phyloP scores from a whole-genome alignment of 495 filamentous ascomycete species.

The Mycothermus thermophilus region DNA sequence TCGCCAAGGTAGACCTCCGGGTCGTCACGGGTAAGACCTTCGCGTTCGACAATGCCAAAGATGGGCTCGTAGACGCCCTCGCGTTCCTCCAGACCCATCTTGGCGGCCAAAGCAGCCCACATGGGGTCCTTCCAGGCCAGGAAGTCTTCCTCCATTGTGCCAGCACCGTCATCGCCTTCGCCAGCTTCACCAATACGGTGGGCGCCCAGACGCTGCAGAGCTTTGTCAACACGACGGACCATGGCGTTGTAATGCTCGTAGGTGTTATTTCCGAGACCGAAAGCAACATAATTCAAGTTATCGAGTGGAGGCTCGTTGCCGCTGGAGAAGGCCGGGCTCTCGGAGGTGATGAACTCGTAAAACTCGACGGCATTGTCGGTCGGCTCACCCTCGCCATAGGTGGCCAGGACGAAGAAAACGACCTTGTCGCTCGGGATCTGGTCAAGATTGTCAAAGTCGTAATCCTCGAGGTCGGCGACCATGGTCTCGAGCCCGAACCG shows the following conservation, averaged over 20 bases:
- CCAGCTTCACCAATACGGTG: constrained; percentile 73
- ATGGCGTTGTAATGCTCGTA: constrained; percentile 99
- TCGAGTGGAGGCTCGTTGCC: constrained; percentile 63
- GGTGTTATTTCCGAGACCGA: constrained; percentile 96
- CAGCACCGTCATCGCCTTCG: constrained; percentile 94
- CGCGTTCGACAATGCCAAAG: constrained; percentile 68
- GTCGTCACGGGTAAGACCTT: constrained; percentile 59
- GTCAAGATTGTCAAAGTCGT: constrained; percentile 93
- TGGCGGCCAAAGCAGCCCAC: constrained; percentile 72
- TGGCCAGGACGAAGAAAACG: constrained; percentile 89
- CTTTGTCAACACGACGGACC: constrained; percentile 79
- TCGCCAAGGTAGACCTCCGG: constrained; percentile 88
- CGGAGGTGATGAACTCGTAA: constrained; percentile 84
- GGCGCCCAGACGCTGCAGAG: constrained; percentile 67
- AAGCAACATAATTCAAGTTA: constrained; percentile 85
- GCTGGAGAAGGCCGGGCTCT: constrained; percentile 69
- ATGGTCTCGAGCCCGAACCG: constrained; percentile 95
- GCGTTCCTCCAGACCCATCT: constrained; percentile 83
- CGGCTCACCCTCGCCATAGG: constrained; percentile 95
- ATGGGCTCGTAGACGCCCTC: constrained; percentile 93
- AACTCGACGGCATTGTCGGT: constrained; percentile 99
- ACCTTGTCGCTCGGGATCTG: constrained; percentile 78
- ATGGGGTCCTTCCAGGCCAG: constrained; percentile 99
- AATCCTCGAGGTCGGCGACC: constrained; percentile 96
- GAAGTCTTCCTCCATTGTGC: constrained; percentile 99